Evolutionary conservation across 2,329 filamentous ascomycete genomes (phyloP), one percentile per base, ranked within the genome.

Genomic region (Pseudogymnoascus sp.): DNA sequence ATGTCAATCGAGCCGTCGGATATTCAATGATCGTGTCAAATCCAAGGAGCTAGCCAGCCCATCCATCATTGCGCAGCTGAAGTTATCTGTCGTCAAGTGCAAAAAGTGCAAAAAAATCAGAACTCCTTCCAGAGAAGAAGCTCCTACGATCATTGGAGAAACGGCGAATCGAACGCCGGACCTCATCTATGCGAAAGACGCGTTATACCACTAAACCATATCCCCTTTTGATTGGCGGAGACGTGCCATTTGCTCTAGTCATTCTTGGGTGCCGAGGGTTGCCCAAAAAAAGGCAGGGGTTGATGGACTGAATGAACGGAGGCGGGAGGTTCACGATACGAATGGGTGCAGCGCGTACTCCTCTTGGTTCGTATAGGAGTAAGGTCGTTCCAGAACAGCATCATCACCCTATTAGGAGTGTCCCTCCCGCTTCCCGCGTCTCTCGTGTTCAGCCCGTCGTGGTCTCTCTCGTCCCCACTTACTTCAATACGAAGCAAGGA

Each of bases 131-230:
- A 4, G 2, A 21, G 49, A 33, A 55, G 49, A 55, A 55, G 49
- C 49, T 55, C 29, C 16, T 52, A 19, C 29, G 26, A 31, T 55
- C 49, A 55, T 55, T 55, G 49, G 49, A 55, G 49, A 55, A 55
- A 55, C 49, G 49, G 49, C 49, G 49, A 55, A 55, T 55, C 49
- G 49, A 55, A 55, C 49, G 49, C 49, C 49, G 49, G 49, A 55
- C 49, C 49, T 55, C 49, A 55, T 55, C 49, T 55, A 55, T 55
- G 49, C 49, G 49, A 55, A 55, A 55, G 49, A 55, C 49, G 49
- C 49, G 49, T 55, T 55, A 55, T 55, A 55, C 49, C 49, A 55
- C 49, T 55, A 55, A 55, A 55, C 49, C 49, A 55, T 55, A 55
- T 55, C 49, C 49, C 49, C 49, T 55, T 55, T 55, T 55, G 49